A percentile compares a stretch with the other conserved stretches of the same genome.
Conservation (phyloP, 371 early-diverging fungal species). For the Zopfochytrium polystomum region DNA sequence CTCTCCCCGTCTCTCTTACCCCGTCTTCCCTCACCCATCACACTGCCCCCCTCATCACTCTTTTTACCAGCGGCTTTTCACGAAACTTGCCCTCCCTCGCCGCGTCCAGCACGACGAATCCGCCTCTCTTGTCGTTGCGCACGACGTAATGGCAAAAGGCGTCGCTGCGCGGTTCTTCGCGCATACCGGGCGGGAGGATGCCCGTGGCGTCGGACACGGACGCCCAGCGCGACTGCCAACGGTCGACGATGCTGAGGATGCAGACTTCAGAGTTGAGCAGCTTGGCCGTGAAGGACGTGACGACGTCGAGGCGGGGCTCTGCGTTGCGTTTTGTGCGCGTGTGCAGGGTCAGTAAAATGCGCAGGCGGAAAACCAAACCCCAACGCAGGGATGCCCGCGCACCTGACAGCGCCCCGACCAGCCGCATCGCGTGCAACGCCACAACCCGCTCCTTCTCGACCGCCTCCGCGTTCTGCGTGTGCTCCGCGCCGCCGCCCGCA, state of each 20-base stretch:
- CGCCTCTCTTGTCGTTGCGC: slow-evolving; percentile 17
- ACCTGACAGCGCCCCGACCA: slow-evolving; percentile 16
- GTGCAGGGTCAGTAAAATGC: background rate
- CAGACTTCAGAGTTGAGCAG: slow-evolving; percentile 24
- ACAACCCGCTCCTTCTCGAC: slow-evolving; percentile 15
- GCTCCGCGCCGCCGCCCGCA: background rate
- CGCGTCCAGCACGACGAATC: slow-evolving; percentile 28
- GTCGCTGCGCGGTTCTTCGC: slow-evolving; percentile 13
- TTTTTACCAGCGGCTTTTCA: slow-evolving; percentile 19
- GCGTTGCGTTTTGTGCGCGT: background rate
- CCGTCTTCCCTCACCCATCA: too few relatives aligned
- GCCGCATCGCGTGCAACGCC: slow-evolving; percentile 14
- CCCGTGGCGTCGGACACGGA: slow-evolving; percentile 18
- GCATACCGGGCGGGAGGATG: background rate
- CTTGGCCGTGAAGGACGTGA: slow-evolving; percentile 21
- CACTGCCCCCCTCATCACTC: too few relatives aligned
- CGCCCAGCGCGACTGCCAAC: slow-evolving; percentile 10
- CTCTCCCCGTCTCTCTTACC: too few relatives aligned
- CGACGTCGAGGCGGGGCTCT: slow-evolving; percentile 16
- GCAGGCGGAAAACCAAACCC: too few relatives aligned
- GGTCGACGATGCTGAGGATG: slow-evolving; percentile 22
- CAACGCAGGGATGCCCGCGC: too few relatives aligned
- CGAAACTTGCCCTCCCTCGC: slow-evolving; percentile 19
- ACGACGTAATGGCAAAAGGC: slow-evolving; percentile 28
- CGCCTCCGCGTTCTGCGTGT: slow-evolving; percentile 7